Base-by-base conservation (phyloP, 2,329 filamentous ascomycete genomes). In the Fusarium protoensiforme region DNA sequence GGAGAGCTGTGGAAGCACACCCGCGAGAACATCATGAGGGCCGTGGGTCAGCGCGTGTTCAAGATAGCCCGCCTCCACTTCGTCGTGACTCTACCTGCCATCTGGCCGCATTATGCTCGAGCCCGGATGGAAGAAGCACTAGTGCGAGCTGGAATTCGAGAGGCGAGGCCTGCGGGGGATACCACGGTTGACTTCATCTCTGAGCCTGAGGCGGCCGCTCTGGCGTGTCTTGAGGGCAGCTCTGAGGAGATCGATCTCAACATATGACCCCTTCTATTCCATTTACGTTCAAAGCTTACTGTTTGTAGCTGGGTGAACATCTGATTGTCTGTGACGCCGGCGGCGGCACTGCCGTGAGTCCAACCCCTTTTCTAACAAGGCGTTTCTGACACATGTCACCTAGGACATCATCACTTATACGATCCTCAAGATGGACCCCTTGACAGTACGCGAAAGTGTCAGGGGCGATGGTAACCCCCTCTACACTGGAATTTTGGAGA, bases 201-300 rank as follows among this genome's bases (percentile, higher is more conserved):
- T 0, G 86, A 87, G 68, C 85, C 85, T 0, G 85, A 87, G 69
- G 85, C 85, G 0, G 85, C 85, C 1, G 85, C 84, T 0, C 62
- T 87, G 1, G 80, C 82, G 0, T 81, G 80, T 0, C 72, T 86
- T 1, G 65, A 77, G 1, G 80, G 81, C 6, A 67, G 82, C 2
- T 61, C 70, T 0, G 65, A 75, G 6, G 68, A 75, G 1, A 67
- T 67, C 1, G 70, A 77, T 3, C 64, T 83, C 1, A 48, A 77
- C 24, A 75, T 78, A 68, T 10, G 70, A 5, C 9, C 22, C 9
- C 3, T 1, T 7, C 18, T 16, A 39, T 5, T n/a, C 13, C 16
- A 11, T 18, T n/a, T 16, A 2, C 1, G 5, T 38, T 10, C 18
- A 27, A 53, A 27, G 16, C 43, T 51, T 36, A 46, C 33, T n/a